Percentiles rank a stretch among this genome's conserved stretches.
These are phyloP conservation scores for Protea cynaroides DNA, from an alignment of 164 flowering plant species.

Conservation along the genomic window DNA sequence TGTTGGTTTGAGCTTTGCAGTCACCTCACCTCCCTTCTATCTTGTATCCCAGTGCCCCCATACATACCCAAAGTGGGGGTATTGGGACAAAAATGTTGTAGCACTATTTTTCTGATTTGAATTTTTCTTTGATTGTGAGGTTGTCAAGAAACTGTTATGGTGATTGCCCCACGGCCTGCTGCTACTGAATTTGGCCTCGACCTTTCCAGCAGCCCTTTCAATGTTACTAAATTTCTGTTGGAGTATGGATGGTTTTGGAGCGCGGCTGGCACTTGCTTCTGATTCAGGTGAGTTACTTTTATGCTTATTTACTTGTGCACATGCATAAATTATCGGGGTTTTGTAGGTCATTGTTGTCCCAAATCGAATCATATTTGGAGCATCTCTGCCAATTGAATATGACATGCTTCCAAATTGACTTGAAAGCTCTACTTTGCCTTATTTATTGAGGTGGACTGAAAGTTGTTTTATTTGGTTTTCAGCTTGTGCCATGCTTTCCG, in stretches of 20 bases:
- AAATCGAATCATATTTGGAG: too few species aligned
- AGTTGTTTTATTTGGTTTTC: not conserved
- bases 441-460: too few species aligned
- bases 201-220: conserved; percentile 44
- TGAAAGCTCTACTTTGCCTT: too few species aligned
- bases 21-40: too few species aligned
- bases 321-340: not conserved
- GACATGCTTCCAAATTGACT: too few species aligned
- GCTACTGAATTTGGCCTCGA: conserved; percentile 39
- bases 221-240: conserved; percentile 41
- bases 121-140: conserved; percentile 20
- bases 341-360: too few species aligned
- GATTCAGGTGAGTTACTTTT: conserved; percentile 42
- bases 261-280: conserved; percentile 55
- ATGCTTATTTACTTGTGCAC: not conserved
- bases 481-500: conserved; percentile 31
- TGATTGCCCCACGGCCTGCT: conserved; percentile 36
- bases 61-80: too few species aligned
- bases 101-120: conserved; percentile 7
- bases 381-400: too few species aligned
- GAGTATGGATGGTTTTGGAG: conserved; percentile 54
- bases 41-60: too few species aligned
- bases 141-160: conserved; percentile 38
- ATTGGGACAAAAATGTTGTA: not conserved
- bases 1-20: too few species aligned